phyloP scores from a whole-genome alignment of 169 alveolate species.

The Plasmodium coatneyi region DNA sequence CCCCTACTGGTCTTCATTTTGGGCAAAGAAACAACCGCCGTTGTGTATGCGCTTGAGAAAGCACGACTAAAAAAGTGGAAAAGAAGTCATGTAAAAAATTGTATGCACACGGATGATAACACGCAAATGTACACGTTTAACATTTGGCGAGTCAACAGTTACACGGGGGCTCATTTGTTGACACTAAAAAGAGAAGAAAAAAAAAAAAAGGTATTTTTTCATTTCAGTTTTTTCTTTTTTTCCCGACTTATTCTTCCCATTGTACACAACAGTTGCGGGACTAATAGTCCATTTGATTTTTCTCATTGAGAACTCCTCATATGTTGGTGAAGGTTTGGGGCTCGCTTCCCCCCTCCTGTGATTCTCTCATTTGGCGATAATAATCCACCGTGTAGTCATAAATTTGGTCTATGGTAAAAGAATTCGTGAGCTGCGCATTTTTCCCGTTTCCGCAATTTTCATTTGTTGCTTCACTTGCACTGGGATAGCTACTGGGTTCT shows the following conservation, averaged over 20 bases:
- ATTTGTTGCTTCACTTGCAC: not conserved
- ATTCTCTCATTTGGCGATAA: constrained; percentile 8
- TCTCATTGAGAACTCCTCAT: not conserved
- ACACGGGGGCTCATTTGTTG: not conserved
- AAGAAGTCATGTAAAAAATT: not conserved
- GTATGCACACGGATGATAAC: not conserved
- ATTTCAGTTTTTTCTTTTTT: constrained; percentile 4
- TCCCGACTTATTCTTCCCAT: not conserved
- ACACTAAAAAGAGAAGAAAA: not conserved
- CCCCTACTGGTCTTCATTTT: not conserved
- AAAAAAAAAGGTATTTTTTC: not conserved
- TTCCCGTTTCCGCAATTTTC: not conserved
- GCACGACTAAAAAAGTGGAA: not conserved
- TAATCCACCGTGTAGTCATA: constrained; percentile 38
- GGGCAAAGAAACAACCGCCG: not conserved
- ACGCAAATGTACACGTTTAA: not conserved
- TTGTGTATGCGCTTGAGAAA: not conserved
- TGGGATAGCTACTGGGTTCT: not conserved
- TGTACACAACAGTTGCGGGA: not conserved
- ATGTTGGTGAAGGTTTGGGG: not conserved
- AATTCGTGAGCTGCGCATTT: not conserved
- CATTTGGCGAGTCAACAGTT: not conserved
- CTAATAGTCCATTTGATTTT: not conserved
- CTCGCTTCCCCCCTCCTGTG: not conserved
- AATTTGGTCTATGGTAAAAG: constrained; percentile 34